These are phyloP conservation scores for Lepidopterella palustris DNA, from an alignment of 495 filamentous ascomycete species.

Conservation along the genomic window DNA sequence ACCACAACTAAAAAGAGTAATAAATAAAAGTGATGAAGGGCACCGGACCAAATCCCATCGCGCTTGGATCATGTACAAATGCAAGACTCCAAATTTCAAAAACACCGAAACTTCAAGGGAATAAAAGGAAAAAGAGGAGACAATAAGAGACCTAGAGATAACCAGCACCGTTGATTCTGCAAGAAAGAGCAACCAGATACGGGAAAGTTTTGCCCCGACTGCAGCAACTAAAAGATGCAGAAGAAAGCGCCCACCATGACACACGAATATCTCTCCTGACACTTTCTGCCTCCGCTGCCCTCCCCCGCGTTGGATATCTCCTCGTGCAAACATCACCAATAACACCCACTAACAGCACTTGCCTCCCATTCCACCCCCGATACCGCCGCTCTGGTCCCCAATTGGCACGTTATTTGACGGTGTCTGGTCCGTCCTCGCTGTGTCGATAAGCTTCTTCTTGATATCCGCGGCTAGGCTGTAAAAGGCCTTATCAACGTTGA, in stretches of 20 bases:
- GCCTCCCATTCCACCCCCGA: constrained; percentile 53
- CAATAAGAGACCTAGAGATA: neutral
- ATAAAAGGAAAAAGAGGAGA: too few species aligned
- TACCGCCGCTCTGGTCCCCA: constrained; percentile 11
- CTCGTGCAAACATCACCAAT: too few species aligned
- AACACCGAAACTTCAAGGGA: too few species aligned
- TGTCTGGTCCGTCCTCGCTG: constrained; percentile 68
- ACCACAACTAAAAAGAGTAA: neutral
- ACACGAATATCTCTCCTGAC: neutral
- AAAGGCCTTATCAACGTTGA: constrained; percentile 99
- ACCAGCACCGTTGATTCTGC: neutral
- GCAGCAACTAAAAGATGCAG: neutral
- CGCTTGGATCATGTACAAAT: neutral
- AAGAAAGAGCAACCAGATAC: neutral
- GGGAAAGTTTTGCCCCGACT: neutral
- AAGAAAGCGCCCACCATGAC: neutral
- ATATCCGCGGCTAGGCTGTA: constrained; percentile 93
- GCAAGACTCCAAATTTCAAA: neutral
- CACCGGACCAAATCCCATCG: neutral
- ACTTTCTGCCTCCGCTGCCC: neutral
- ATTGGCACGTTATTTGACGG: neutral
- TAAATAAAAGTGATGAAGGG: neutral
- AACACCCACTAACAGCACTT: constrained; percentile 75
- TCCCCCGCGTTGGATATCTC: neutral
- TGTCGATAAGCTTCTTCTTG: constrained; percentile 91